A percentile compares a stretch with the other conserved stretches of the same genome.
Evolutionary conservation across 2,329 filamentous ascomycete species (phyloP).

Genomic region (Cercospora zeae-maydis): DNA sequence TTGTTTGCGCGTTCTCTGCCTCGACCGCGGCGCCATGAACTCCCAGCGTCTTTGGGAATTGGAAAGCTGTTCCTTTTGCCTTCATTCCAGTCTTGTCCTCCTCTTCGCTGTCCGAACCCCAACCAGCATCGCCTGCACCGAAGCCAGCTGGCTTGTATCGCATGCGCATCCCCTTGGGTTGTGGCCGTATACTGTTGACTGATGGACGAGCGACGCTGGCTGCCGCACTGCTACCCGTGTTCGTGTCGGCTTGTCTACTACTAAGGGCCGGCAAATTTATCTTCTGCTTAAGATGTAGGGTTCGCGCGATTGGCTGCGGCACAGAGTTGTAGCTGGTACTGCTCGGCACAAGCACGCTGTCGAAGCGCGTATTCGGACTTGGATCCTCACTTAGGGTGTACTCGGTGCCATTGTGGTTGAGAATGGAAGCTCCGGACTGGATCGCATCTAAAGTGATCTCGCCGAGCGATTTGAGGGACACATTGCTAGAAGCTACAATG

Average conservation of each 20-base stretch:
- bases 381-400: constrained; percentile 44
- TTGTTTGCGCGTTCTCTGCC: constrained; percentile 41
- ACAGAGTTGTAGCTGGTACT: constrained; percentile 35
- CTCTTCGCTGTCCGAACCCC: constrained; percentile 41
- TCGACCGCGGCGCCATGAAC: constrained; percentile 37
- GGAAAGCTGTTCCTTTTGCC: constrained; percentile 15
- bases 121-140: constrained; percentile 43
- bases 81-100: constrained; percentile 40
- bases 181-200: constrained; percentile 55
- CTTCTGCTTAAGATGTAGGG: constrained; percentile 63
- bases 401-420: constrained; percentile 61
- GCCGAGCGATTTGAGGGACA: constrained; percentile 65
- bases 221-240: constrained; percentile 41
- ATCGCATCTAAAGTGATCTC: constrained; percentile 61
- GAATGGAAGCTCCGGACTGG: constrained; percentile 51
- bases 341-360: constrained; percentile 27
- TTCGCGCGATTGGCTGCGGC: constrained; percentile 52
- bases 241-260: constrained; percentile 41
- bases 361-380: constrained; percentile 15
- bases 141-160: constrained; percentile 66
- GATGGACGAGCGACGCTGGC: constrained; percentile 47
- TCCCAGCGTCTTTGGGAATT: constrained; percentile 30
- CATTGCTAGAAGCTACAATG: constrained; percentile 67
- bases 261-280: constrained; percentile 51
- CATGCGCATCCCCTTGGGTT: constrained; percentile 65